phyloP scores from a whole-genome alignment of 257 asterid genomes.

The Solanum lycopersicoides region DNA sequence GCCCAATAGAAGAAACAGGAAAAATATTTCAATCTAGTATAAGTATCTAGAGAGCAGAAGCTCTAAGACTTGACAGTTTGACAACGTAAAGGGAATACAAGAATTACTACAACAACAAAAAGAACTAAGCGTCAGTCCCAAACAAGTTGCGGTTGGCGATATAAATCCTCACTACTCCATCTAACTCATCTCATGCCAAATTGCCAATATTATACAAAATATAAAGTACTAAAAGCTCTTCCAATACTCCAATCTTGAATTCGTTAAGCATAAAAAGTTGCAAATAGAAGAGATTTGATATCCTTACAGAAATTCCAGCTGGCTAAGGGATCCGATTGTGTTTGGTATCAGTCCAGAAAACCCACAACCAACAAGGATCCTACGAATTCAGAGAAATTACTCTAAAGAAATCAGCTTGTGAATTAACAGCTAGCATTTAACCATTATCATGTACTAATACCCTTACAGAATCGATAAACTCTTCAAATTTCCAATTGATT shows the following conservation, averaged over 20 bases:
- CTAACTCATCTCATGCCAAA: background rate
- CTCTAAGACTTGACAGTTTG: background rate
- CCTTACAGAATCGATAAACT: slow-evolving; percentile 70
- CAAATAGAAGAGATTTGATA: background rate
- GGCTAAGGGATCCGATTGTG: slow-evolving; percentile 57
- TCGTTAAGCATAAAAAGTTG: background rate
- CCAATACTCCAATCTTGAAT: background rate
- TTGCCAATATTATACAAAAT: background rate
- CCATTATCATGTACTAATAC: background rate
- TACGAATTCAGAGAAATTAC: slow-evolving; percentile 14
- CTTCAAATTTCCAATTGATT: slow-evolving; percentile 39
- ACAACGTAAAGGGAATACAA: background rate
- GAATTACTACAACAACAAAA: background rate
- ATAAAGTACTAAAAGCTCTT: background rate
- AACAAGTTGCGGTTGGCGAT: background rate
- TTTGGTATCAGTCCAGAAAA: slow-evolving; percentile 61
- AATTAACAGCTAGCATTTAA: background rate
- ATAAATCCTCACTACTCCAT: background rate
- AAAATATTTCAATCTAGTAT: background rate
- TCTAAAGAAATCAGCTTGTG: background rate
- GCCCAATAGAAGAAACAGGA: background rate
- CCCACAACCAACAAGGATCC: slow-evolving; percentile 74
- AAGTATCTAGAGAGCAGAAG: background rate
- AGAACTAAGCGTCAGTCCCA: background rate
- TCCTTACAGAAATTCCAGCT: slow-evolving; percentile 61